Conservation (phyloP, 163 green algal species). For the Prototheca wickerhamii region DNA sequence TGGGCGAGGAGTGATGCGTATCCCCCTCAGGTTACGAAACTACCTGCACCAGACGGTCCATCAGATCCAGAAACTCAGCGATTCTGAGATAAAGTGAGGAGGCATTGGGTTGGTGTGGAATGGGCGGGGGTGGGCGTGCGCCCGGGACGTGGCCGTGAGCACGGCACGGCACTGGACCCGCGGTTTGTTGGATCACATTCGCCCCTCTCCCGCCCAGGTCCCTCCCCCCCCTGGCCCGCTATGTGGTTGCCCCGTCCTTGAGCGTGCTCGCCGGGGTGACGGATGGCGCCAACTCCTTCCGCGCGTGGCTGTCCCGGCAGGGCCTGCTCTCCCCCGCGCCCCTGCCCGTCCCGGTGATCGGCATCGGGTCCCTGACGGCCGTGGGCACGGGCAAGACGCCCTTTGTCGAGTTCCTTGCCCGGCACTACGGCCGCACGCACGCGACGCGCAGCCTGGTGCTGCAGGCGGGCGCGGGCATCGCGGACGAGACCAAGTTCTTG, state of each 20-base stretch:
- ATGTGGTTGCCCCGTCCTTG: background rate
- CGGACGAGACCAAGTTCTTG: slow-evolving; percentile 30
- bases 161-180: background rate
- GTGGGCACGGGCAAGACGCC: slow-evolving; percentile 34
- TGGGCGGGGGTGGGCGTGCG: no score
- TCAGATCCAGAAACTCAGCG: no score
- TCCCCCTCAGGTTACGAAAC: no score
- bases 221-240: slow-evolving; percentile 9
- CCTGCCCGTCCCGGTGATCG: slow-evolving; percentile 28
- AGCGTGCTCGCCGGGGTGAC: background rate
- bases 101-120: no score
- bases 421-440: slow-evolving; percentile 22
- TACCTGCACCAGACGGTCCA: no score
- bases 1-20: no score
- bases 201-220: slow-evolving; percentile 4
- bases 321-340: slow-evolving; percentile 15
- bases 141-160: no score
- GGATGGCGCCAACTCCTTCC: background rate
- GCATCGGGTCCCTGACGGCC: slow-evolving; percentile 26
- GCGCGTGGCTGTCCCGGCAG: slow-evolving; percentile 20
- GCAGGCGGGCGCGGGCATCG: slow-evolving; percentile 21
- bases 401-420: slow-evolving; percentile 30
- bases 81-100: no score
- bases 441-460: slow-evolving; percentile 23
- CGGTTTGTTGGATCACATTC: background rate